Conservation (phyloP, 805 yeast species). For the Myxozyma geophila region DNA sequence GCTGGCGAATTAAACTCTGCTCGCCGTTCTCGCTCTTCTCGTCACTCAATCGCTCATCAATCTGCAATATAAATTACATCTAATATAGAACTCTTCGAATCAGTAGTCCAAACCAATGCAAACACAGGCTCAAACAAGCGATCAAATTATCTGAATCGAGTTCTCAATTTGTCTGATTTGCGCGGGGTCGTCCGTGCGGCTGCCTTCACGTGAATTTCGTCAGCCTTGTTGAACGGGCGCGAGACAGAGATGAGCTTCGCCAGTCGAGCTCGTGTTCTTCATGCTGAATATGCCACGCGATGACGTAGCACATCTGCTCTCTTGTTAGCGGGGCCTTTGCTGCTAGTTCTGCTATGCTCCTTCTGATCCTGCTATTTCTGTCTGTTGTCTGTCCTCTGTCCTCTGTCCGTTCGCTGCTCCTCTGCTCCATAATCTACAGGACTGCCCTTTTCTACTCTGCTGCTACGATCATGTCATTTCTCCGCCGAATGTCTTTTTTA, state of each 20-base stretch:
- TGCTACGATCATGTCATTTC: not conserved
- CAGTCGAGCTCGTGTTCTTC: not conserved
- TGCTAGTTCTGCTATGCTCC: not conserved
- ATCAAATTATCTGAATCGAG: not conserved
- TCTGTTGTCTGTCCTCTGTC: not conserved
- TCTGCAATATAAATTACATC: too few species aligned
- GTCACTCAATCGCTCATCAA: too few species aligned
- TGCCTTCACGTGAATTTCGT: not conserved
- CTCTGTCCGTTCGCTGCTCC: not conserved
- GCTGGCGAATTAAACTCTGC: too few species aligned
- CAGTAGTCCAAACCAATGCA: too few species aligned
- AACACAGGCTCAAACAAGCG: not conserved
- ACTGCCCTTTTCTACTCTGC: not conserved
- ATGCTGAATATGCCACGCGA: slow-evolving; percentile 1
- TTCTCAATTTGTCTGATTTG: not conserved
- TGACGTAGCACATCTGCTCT: slow-evolving; percentile 1
- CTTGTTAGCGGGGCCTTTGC: not conserved
- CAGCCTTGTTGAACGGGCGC: not conserved
- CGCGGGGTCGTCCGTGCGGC: not conserved
- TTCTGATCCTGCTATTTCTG: not conserved
- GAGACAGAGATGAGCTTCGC: not conserved
- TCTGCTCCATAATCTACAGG: not conserved
- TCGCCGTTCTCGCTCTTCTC: too few species aligned
- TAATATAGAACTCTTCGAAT: too few species aligned
- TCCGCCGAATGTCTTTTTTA: not conserved